These are phyloP conservation scores for Nicotiana paniculata DNA, from an alignment of 257 asterid genomes.

Conservation along the genomic window DNA sequence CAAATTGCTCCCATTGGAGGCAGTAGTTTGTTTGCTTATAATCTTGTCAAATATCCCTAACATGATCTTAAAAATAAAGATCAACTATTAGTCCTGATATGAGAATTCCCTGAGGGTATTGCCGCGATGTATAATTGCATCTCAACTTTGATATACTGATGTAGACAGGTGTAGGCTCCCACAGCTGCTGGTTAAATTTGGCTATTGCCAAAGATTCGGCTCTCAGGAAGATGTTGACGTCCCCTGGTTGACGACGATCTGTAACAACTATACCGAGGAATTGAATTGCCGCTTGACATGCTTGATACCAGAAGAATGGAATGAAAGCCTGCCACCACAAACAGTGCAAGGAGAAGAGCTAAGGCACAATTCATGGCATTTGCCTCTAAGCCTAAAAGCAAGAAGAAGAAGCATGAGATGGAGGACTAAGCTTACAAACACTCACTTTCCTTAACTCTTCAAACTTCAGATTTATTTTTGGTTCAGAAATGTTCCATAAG, in stretches of 20 bases:
- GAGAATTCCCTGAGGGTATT: conserved; percentile 57
- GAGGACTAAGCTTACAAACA: conserved; percentile 85
- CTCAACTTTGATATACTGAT: too few relatives aligned
- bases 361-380: conserved; percentile 62
- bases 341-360: conserved; percentile 71
- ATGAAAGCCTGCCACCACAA: conserved; percentile 60
- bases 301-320: conserved; percentile 49
- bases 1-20: too few relatives aligned
- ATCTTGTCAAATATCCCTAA: conserved; percentile 47
- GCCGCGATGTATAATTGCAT: conserved; percentile 10
- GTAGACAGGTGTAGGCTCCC: conserved; percentile 33
- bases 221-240: too few relatives aligned
- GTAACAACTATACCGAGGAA: conserved; percentile 34
- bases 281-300: conserved; percentile 63
- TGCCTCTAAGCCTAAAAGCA: conserved; percentile 46
- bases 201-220: too few relatives aligned
- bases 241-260: too few relatives aligned
- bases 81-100: conserved; percentile 46
- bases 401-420: conserved; percentile 74
- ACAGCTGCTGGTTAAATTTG: conserved; percentile 21
- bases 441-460: conserved; percentile 79
- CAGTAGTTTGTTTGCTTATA: background rate
- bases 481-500: background rate
- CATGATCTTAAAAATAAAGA: conserved; percentile 55
- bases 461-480: conserved; percentile 24